phyloP scores from a whole-genome alignment of 2,329 filamentous ascomycete species.

The Colletotrichum paranaense region DNA sequence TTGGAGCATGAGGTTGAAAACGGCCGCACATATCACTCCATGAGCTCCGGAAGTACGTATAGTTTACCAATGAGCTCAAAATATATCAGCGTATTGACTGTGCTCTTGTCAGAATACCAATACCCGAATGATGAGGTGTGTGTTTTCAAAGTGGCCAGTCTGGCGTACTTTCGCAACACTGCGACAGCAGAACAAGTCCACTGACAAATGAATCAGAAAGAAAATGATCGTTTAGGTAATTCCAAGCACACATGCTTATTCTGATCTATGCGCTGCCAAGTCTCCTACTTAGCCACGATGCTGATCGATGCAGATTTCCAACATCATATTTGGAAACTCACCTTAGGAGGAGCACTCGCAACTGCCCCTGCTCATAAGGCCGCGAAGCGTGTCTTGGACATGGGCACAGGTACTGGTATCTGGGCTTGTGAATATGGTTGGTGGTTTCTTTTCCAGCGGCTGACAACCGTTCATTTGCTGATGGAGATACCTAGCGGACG shows the following conservation, averaged over 20 bases:
- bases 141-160: not conserved
- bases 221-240: slow-evolving; percentile 43
- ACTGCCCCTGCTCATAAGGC: slow-evolving; percentile 40
- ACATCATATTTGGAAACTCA: slow-evolving; percentile 47
- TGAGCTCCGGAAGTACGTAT: slow-evolving; percentile 3
- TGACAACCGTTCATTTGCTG: not conserved
- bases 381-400: slow-evolving; percentile 50
- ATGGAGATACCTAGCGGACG: slow-evolving; percentile 37
- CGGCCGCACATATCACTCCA: slow-evolving; percentile 50
- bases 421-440: slow-evolving; percentile 56
- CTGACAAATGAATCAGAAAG: slow-evolving; percentile 34
- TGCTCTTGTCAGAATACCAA: slow-evolving; percentile 37
- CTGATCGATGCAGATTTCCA: slow-evolving; percentile 42
- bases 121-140: slow-evolving; percentile 41
- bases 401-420: slow-evolving; percentile 59
- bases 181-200: too few species aligned
- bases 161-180: too few species aligned
- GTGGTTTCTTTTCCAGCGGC: not conserved
- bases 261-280: too few species aligned
- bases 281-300: too few species aligned
- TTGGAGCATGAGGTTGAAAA: slow-evolving; percentile 48
- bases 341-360: slow-evolving; percentile 43
- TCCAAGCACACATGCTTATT: not conserved
- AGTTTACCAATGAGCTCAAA: not conserved
- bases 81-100: not conserved